Percentiles rank a stretch among this genome's conserved stretches.
Evolutionary conservation across 169 alveolate species (phyloP).

Genomic region (Cryptosporidium felis): DNA sequence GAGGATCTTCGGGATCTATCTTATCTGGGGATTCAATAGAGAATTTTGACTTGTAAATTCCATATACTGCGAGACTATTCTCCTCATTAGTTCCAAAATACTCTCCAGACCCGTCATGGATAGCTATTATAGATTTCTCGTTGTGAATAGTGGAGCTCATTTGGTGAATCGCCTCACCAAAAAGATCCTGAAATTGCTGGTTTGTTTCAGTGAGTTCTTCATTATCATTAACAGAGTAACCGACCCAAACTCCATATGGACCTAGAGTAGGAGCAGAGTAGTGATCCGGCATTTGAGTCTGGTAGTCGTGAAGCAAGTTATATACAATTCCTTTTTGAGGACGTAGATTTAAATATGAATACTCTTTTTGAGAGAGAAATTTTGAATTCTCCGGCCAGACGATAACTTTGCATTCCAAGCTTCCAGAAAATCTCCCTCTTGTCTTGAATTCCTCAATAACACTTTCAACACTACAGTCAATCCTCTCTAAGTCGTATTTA

Average conservation of each 20-base stretch:
- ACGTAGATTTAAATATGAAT: constrained; percentile 58
- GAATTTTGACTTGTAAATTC: not conserved
- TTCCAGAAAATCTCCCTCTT: constrained; percentile 33
- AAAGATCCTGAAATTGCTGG: not conserved
- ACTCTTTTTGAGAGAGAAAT: constrained; percentile 23
- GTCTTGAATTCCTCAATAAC: not conserved
- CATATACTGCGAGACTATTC: not conserved
- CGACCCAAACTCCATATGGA: constrained; percentile 68
- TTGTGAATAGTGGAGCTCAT: not conserved
- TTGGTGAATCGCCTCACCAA: constrained; percentile 25
- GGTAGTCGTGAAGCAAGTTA: constrained; percentile 46
- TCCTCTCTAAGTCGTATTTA: constrained; percentile 6
- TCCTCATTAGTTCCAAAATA: not conserved
- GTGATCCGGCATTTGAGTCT: constrained; percentile 62
- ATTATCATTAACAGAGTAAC: constrained; percentile 23
- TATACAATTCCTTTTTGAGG: constrained; percentile 69
- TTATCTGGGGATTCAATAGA: not conserved
- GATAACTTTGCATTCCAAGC: constrained; percentile 15
- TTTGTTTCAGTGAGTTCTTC: not conserved
- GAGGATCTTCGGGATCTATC: not conserved
- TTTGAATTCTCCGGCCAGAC: constrained; percentile 55
- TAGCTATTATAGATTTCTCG: not conserved
- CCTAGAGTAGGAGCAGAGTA: constrained; percentile 69
- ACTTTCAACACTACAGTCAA: not conserved
- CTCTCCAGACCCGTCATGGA: not conserved